phyloP scores from a whole-genome alignment of 345 rosid genomes.

The Cardamine occulta region DNA sequence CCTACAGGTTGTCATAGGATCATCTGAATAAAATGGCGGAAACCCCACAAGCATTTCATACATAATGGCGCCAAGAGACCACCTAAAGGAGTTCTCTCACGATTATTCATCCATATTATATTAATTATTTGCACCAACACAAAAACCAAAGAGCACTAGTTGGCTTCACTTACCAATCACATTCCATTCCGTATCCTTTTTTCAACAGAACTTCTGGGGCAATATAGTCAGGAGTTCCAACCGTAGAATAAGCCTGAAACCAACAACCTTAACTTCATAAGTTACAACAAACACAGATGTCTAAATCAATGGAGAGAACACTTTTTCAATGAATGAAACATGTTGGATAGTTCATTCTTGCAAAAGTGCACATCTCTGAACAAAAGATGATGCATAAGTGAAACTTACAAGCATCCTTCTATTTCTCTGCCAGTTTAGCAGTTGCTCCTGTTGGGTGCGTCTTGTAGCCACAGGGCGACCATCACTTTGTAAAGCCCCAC shows the following conservation, averaged over 20 bases:
- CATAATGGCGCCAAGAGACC: slow-evolving; percentile 99
- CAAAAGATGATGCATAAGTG: slow-evolving; percentile 17
- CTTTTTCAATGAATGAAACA: not conserved
- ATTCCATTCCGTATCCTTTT: slow-evolving; percentile 99
- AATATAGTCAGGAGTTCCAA: slow-evolving; percentile 97
- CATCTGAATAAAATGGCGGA: slow-evolving; percentile 99
- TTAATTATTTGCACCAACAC: slow-evolving; percentile 27
- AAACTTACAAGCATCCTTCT: slow-evolving; percentile 91
- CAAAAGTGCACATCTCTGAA: not conserved
- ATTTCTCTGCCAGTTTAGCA: slow-evolving; percentile 94
- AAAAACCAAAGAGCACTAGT: slow-evolving; percentile 27
- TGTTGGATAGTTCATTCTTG: not conserved
- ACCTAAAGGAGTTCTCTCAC: slow-evolving; percentile 58
- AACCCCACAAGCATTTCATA: slow-evolving; percentile 99
- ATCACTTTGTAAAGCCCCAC: slow-evolving; percentile 78
- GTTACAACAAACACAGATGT: slow-evolving; percentile 30
- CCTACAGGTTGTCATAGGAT: slow-evolving; percentile 97
- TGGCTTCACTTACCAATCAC: slow-evolving; percentile 83
- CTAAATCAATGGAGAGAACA: slow-evolving; percentile 20
- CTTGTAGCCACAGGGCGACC: slow-evolving; percentile 79
- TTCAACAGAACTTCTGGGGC: slow-evolving; percentile 97
- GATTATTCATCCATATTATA: slow-evolving; percentile 20
- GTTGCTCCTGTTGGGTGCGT: slow-evolving; percentile 92
- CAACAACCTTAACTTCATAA: slow-evolving; percentile 36
- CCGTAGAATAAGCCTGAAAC: slow-evolving; percentile 96